These are phyloP conservation scores for Lolium perenne DNA, from an alignment of 176 grass and related monocot species.

Conservation along the genomic window DNA sequence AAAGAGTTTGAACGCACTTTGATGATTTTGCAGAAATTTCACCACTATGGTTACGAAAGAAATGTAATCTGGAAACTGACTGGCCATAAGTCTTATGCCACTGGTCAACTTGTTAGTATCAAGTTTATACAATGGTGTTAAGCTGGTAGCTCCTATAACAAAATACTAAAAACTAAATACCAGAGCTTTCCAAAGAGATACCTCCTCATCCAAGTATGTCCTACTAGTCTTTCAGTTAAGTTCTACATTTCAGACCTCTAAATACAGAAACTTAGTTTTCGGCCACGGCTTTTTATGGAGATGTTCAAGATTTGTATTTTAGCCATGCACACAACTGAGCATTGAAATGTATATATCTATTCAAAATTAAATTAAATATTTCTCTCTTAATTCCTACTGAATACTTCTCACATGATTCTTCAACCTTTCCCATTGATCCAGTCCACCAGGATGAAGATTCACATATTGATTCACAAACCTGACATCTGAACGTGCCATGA, in stretches of 20 bases:
- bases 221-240: background rate
- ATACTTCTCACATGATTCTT: slow-evolving; percentile 28
- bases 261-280: background rate
- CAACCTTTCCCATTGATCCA: slow-evolving; percentile 53
- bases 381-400: background rate
- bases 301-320: slow-evolving; percentile 20
- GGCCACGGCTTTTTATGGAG: background rate
- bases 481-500: slow-evolving; percentile 56
- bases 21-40: background rate
- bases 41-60: background rate
- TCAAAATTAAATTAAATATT: background rate
- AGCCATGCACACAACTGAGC: background rate
- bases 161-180: background rate
- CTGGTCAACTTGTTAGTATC: slow-evolving; percentile 1
- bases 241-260: background rate
- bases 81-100: slow-evolving; percentile 10
- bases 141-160: background rate
- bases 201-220: background rate
- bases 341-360: background rate
- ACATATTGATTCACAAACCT: slow-evolving; percentile 58
- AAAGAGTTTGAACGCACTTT: background rate
- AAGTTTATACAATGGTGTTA: slow-evolving; percentile 3
- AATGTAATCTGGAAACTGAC: background rate
- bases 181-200: slow-evolving; percentile 7
- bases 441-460: slow-evolving; percentile 56